Percentiles rank a stretch among this genome's conserved stretches.
phyloP scores from a whole-genome alignment of 1,139 yeast species.

The Spencermartinsiella ligniputridi region DNA sequence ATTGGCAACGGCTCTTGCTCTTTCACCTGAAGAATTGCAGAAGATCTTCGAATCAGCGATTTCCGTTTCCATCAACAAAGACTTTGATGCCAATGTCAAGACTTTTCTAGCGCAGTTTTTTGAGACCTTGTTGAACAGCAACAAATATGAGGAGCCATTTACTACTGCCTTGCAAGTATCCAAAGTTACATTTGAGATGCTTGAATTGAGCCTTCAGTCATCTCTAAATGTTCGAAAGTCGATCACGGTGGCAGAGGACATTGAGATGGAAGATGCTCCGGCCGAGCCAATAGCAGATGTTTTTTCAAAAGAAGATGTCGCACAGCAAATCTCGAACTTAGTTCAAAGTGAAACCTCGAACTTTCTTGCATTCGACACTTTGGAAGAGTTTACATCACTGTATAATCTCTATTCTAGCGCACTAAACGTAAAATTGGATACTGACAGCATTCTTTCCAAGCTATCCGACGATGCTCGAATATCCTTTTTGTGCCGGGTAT shows the following conservation, averaged over 20 bases:
- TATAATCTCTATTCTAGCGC: constrained; percentile 38
- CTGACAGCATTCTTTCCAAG: constrained; percentile 15
- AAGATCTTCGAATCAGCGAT: neutral
- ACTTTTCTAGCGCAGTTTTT: constrained; percentile 19
- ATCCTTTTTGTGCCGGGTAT: constrained; percentile 32
- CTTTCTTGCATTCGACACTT: constrained; percentile 39
- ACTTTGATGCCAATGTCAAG: constrained; percentile 5
- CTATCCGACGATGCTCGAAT: constrained; percentile 16
- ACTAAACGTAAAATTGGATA: constrained; percentile 7
- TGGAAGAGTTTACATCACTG: constrained; percentile 44
- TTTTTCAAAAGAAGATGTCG: neutral
- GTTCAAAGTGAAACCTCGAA: constrained; percentile 24
- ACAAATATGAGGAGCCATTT: constrained; percentile 40
- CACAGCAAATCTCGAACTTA: constrained; percentile 3
- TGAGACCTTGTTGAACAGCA: constrained; percentile 35
- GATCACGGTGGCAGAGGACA: constrained; percentile 15
- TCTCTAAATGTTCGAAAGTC: constrained; percentile 31
- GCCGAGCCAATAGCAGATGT: neutral
- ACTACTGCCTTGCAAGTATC: constrained; percentile 38
- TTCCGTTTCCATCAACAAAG: neutral
- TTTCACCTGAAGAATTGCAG: constrained; percentile 17
- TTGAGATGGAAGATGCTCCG: constrained; percentile 17
- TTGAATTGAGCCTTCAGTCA: constrained; percentile 67
- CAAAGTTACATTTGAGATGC: constrained; percentile 44
- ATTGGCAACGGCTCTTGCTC: constrained; percentile 23